Percentiles rank a stretch among this genome's conserved stretches.
Evolutionary conservation across 2,329 filamentous ascomycete species (phyloP).

Genomic region (Apiospora kogelbergensis): DNA sequence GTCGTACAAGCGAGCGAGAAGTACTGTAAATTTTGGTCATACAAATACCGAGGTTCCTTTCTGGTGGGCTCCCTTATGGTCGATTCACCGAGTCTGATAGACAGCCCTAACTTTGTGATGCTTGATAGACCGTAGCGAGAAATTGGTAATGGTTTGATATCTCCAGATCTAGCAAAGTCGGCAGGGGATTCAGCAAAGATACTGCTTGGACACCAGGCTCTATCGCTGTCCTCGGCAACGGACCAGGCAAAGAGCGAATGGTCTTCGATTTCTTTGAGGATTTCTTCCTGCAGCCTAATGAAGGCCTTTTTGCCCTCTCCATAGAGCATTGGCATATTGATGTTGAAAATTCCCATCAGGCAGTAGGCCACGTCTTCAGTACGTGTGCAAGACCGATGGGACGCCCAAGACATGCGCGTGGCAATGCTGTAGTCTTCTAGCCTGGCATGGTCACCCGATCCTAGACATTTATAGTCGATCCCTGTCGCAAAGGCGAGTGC

Average conservation of each 20-base stretch:
- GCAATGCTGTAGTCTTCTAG: background rate
- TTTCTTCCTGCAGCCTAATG: conserved; percentile 29
- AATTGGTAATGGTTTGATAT: background rate
- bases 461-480: background rate
- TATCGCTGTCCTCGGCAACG: background rate
- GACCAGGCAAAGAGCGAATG: background rate
- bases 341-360: conserved; percentile 30
- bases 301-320: conserved; percentile 32
- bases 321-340: conserved; percentile 33
- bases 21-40: background rate
- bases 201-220: background rate
- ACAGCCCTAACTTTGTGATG: background rate
- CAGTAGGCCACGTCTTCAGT: conserved; percentile 32
- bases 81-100: background rate
- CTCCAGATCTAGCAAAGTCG: background rate
- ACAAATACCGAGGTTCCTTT: background rate
- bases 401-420: conserved; percentile 24
- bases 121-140: background rate
- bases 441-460: too few species aligned
- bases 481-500: background rate
- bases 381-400: conserved; percentile 23
- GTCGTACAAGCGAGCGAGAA: background rate
- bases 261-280: conserved; percentile 12
- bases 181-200: background rate
- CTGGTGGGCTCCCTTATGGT: too few species aligned